Evolutionary conservation across 345 rosid genomes (phyloP).

Genomic region (Conringia planisiliqua): DNA sequence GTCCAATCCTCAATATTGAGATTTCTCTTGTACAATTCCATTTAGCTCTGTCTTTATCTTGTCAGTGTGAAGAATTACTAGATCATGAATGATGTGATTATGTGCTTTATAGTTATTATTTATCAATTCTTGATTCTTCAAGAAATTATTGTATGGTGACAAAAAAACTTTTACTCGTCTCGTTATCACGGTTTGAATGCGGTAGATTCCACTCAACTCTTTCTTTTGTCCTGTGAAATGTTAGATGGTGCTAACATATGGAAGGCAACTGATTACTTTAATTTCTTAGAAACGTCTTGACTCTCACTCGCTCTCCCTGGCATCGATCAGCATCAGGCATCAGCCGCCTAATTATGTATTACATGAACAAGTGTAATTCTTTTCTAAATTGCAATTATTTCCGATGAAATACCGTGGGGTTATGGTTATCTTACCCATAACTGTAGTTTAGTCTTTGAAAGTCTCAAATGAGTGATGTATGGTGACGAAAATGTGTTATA

Average conservation of each 20-base stretch:
- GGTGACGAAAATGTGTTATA: constrained; percentile 1
- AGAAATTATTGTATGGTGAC: constrained; percentile 7
- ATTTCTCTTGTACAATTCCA: not conserved
- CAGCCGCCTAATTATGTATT: constrained; percentile 9
- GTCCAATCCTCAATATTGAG: not conserved
- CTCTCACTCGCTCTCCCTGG: not conserved
- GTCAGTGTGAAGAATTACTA: constrained; percentile 1
- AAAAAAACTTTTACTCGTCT: not conserved
- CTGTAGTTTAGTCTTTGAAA: not conserved
- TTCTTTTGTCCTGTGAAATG: not conserved
- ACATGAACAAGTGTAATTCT: not conserved
- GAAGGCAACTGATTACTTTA: not conserved
- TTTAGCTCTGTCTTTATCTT: not conserved
- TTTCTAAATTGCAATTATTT: not conserved
- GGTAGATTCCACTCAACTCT: not conserved
- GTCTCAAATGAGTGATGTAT: constrained; percentile 8
- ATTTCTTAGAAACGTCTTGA: not conserved
- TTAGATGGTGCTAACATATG: constrained; percentile 19
- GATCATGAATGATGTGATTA: constrained; percentile 10
- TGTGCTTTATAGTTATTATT: not conserved
- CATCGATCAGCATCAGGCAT: constrained; percentile 2
- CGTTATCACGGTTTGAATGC: not conserved
- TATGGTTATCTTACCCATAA: constrained; percentile 5
- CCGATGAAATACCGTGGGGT: not conserved
- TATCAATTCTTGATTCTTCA: not conserved